These are phyloP conservation scores for Claviceps maximensis DNA, from an alignment of 2,329 filamentous ascomycete genomes.

Conservation along the genomic window DNA sequence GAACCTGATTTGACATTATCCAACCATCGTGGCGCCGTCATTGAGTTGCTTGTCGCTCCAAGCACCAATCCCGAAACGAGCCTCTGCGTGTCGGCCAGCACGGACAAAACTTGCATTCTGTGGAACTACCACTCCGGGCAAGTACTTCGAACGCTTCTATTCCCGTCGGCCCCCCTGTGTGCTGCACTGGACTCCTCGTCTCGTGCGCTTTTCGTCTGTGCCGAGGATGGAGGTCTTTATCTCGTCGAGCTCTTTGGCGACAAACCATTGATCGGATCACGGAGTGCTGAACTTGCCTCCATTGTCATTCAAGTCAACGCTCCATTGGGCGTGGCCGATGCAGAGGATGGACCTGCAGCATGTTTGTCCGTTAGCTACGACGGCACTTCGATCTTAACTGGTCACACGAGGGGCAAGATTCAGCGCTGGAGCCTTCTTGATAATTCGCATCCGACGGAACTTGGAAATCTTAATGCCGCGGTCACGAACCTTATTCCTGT, in stretches of 20 bases:
- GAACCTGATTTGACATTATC: slow-evolving; percentile 68
- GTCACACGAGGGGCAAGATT: slow-evolving; percentile 68
- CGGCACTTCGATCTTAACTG: slow-evolving; percentile 65
- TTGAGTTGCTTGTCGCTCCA: slow-evolving; percentile 47
- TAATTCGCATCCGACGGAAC: slow-evolving; percentile 50
- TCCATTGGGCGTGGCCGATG: slow-evolving; percentile 43
- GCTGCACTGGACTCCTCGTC: slow-evolving; percentile 70
- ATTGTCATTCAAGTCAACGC: slow-evolving; percentile 42
- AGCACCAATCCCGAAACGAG: slow-evolving; percentile 56
- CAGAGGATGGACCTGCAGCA: slow-evolving; percentile 49
- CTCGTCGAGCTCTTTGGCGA: slow-evolving; percentile 58
- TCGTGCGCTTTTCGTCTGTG: slow-evolving; percentile 67
- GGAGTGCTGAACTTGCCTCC: slow-evolving; percentile 37
- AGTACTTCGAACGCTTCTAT: slow-evolving; percentile 66
- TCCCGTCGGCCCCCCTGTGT: slow-evolving; percentile 60
- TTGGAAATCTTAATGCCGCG: slow-evolving; percentile 63
- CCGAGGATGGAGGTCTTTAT: slow-evolving; percentile 69
- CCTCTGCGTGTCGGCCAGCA: slow-evolving; percentile 71
- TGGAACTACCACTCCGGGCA: slow-evolving; percentile 83
- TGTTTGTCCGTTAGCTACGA: slow-evolving; percentile 71
- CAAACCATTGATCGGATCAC: slow-evolving; percentile 40
- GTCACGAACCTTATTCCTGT: slow-evolving; percentile 73
- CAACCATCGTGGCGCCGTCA: slow-evolving; percentile 64
- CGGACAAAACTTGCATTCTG: slow-evolving; percentile 77
- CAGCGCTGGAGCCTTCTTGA: slow-evolving; percentile 68